Evolutionary conservation across 352 stramenopile genomes (phyloP).

Genomic region (Pythium guiyangense): DNA sequence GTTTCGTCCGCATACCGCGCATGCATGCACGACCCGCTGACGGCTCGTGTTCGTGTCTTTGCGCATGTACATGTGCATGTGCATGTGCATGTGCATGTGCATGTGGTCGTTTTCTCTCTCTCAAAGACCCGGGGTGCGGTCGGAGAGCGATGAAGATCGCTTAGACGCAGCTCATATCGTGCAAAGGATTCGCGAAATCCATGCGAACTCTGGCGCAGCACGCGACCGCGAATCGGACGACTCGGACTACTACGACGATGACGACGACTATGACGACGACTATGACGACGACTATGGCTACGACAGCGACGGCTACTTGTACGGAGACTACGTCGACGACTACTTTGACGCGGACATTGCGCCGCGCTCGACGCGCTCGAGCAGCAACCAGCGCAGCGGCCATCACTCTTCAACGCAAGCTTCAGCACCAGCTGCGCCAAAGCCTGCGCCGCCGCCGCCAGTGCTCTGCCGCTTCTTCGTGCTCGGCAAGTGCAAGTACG

Average conservation of each 20-base stretch:
- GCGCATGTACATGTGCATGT: too few relatives aligned
- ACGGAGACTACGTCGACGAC: slow-evolving; percentile 6
- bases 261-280: neutral
- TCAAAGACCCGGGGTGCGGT: too few relatives aligned
- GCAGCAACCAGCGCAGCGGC: neutral
- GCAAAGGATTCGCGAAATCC: too few relatives aligned
- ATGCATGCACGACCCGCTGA: too few relatives aligned
- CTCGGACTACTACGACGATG: slow-evolving; percentile 7
- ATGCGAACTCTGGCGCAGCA: neutral
- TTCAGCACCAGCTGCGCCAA: neutral
- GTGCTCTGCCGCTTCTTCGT: slow-evolving; percentile 74
- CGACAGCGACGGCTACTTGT: slow-evolving; percentile 8
- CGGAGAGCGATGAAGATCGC: too few relatives aligned
- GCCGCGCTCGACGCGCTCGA: neutral
- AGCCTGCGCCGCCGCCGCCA: slow-evolving; percentile 18
- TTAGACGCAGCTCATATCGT: too few relatives aligned
- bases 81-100: too few relatives aligned
- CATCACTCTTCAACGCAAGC: neutral
- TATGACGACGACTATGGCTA: neutral
- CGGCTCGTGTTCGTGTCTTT: too few relatives aligned
- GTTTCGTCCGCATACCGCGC: too few relatives aligned
- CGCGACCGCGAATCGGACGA: slow-evolving; percentile 7
- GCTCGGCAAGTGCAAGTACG: slow-evolving; percentile 68
- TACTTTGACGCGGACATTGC: neutral
- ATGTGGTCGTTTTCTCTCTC: too few relatives aligned